A percentile compares a stretch with the other conserved stretches of the same genome.
These are phyloP conservation scores for Fusarium sp. DNA, from an alignment of 2,329 filamentous ascomycete species.

Conservation along the genomic window DNA sequence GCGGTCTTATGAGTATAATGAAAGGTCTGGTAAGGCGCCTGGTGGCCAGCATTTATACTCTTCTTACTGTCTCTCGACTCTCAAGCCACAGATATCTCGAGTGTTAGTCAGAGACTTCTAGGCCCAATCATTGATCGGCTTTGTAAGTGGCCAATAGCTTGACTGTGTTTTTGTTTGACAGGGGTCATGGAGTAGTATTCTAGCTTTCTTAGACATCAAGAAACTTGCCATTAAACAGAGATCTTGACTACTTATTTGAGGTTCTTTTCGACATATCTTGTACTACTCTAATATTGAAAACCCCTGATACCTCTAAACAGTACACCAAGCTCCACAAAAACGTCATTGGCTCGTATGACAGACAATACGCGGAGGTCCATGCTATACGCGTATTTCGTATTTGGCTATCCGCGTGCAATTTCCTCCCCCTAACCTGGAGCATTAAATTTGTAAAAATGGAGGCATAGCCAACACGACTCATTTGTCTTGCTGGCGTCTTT, in stretches of 20 bases:
- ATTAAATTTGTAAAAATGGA: neutral
- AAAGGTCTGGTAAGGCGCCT: too few species aligned
- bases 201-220: fast-evolving
- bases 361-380: neutral
- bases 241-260: fast-evolving
- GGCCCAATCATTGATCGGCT: too few species aligned
- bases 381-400: neutral
- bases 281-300: neutral
- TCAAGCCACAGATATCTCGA: too few species aligned
- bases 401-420: neutral
- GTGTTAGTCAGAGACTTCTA: neutral
- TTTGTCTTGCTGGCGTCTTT: neutral
- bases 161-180: fast-evolving
- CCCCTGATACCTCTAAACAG: neutral
- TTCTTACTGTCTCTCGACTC: neutral
- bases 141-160: fast-evolving
- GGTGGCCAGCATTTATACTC: neutral
- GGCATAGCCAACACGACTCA: neutral
- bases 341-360: neutral
- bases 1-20: too few species aligned
- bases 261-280: neutral
- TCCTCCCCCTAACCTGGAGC: neutral
- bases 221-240: too few species aligned
- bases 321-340: neutral
- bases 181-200: fast-evolving